Conservation (phyloP, 129 eudicot species). For the Helianthus tuberosus region DNA sequence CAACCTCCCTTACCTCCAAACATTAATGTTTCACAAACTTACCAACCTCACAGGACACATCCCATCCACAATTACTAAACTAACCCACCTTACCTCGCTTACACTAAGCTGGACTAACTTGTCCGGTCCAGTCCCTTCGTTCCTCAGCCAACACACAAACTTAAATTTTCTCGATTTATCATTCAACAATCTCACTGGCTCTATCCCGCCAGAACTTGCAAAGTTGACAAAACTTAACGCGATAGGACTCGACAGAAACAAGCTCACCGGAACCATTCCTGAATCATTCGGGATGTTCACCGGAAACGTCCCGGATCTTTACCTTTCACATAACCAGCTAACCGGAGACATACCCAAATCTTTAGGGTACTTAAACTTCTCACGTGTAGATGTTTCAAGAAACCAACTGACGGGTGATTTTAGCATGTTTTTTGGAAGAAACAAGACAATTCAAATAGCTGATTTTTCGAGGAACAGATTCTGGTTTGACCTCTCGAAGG, state of each 20-base stretch:
- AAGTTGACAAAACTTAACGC: constrained; percentile 32
- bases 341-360: constrained; percentile 57
- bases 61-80: constrained; percentile 59
- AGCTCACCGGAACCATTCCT: constrained; percentile 70
- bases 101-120: constrained; percentile 46
- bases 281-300: constrained; percentile 53
- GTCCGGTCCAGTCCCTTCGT: constrained; percentile 53
- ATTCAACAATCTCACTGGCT: constrained; percentile 53
- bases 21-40: constrained; percentile 33
- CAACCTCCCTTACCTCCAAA: constrained; percentile 48
- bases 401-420: constrained; percentile 65
- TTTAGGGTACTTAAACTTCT: constrained; percentile 49
- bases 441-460: constrained; percentile 38
- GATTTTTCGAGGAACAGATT: constrained; percentile 51
- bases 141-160: constrained; percentile 49
- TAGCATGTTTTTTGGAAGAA: constrained; percentile 59
- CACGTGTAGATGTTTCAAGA: constrained; percentile 44
- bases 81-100: constrained; percentile 40
- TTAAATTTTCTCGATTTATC: constrained; percentile 36
- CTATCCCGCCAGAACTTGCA: constrained; percentile 59
- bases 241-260: constrained; percentile 47
- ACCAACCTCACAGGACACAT: constrained; percentile 63
- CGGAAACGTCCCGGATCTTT: constrained; percentile 27
- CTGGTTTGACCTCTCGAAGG: constrained; percentile 44
- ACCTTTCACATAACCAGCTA: constrained; percentile 57